Evolutionary conservation across 495 filamentous ascomycete genomes (phyloP).

Genomic region (Bathelium albidoporum): DNA sequence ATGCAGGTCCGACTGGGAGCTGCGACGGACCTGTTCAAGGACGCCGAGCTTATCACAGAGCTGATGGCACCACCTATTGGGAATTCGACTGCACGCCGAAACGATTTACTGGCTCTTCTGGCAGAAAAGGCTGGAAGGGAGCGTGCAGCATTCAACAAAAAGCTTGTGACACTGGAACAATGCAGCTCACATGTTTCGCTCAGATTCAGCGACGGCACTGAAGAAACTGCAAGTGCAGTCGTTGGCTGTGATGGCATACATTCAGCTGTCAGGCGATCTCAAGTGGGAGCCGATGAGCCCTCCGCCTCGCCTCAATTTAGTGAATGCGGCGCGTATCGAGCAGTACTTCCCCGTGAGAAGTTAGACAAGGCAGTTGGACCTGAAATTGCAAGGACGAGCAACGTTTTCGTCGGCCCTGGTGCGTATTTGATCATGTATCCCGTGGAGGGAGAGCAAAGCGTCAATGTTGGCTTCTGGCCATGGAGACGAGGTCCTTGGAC

Average conservation of each 20-base stretch:
- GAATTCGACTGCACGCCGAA: constrained; percentile 7
- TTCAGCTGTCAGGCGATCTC: constrained; percentile 3
- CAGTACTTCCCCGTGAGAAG: constrained; percentile 3
- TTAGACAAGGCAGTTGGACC: constrained; percentile 5
- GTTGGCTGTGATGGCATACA: constrained; percentile 17
- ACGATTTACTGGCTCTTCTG: constrained; percentile 8
- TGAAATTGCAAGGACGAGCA: constrained; percentile 8
- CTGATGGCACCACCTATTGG: constrained; percentile 12
- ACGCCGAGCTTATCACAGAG: constrained; percentile 5
- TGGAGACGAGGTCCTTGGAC: constrained; percentile 7
- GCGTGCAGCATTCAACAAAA: constrained; percentile 14
- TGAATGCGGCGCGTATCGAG: constrained; percentile 7
- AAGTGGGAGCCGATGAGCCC: constrained; percentile 1
- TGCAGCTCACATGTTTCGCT: not conserved
- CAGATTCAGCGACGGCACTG: constrained; percentile 12
- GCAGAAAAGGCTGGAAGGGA: constrained; percentile 10
- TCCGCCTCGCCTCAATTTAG: constrained; percentile 4
- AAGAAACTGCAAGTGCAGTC: constrained; percentile 5
- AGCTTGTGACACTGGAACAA: constrained; percentile 6
- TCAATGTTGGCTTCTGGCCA: constrained; percentile 15
- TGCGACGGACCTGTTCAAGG: constrained; percentile 4
- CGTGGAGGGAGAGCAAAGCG: constrained; percentile 5
- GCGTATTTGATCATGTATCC: constrained; percentile 17
- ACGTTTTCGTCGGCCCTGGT: constrained; percentile 7
- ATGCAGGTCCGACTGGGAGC: constrained; percentile 12